phyloP scores from a whole-genome alignment of 2,329 filamentous ascomycete genomes.

The Bipolaris oryzae region DNA sequence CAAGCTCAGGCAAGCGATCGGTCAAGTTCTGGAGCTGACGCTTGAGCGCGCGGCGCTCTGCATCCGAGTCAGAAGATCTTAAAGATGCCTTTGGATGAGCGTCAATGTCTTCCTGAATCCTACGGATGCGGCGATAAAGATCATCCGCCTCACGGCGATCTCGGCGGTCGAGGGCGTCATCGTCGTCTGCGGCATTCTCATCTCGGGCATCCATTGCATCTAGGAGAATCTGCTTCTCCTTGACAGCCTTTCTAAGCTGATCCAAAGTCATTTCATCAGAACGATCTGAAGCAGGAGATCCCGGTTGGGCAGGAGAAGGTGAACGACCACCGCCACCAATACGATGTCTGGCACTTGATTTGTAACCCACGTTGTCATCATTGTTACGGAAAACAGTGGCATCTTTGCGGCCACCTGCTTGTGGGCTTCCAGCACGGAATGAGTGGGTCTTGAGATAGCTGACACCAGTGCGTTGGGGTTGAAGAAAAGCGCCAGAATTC shows the following conservation, averaged over 20 bases:
- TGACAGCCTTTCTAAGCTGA: conserved; percentile 88
- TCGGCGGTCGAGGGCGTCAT: conserved; percentile 86
- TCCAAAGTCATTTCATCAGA: conserved; percentile 86
- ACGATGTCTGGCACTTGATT: conserved; percentile 88
- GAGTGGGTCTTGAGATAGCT: conserved; percentile 97
- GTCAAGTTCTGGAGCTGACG: conserved; percentile 87
- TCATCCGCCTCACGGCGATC: conserved; percentile 93
- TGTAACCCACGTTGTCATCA: conserved; percentile 86
- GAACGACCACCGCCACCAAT: conserved; percentile 71
- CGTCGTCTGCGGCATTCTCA: conserved; percentile 86
- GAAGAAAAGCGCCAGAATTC: conserved; percentile 83
- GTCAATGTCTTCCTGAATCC: conserved; percentile 94
- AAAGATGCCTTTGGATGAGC: conserved; percentile 77
- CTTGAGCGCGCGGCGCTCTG: conserved; percentile 83
- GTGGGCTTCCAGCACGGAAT: conserved; percentile 70
- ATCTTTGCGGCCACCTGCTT: conserved; percentile 76
- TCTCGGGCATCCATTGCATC: conserved; percentile 97
- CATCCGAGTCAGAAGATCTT: conserved; percentile 73
- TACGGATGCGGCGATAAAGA: conserved; percentile 87
- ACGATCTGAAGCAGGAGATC: conserved; percentile 60
- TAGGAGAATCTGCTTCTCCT: conserved; percentile 90
- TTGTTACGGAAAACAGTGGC: conserved; percentile 97
- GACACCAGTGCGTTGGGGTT: conserved; percentile 96
- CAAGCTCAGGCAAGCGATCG: conserved; percentile 88
- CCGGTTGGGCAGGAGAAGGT: conserved; percentile 71